These are phyloP conservation scores for Sporothrix mexicana DNA, from an alignment of 2,329 filamentous ascomycete genomes.

Conservation along the genomic window DNA sequence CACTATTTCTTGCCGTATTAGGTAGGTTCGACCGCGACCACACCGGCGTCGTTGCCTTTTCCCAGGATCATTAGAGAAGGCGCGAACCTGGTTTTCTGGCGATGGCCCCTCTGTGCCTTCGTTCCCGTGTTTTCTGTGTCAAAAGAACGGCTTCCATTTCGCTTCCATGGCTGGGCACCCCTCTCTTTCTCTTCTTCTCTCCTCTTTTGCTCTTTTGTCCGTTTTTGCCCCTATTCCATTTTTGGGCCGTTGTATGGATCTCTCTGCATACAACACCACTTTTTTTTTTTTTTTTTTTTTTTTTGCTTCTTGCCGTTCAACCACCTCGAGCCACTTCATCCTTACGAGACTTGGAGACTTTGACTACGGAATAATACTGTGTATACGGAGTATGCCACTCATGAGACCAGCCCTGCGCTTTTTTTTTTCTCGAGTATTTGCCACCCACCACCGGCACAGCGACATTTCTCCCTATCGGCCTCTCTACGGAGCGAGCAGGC, in stretches of 20 bases:
- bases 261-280: neutral
- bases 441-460: neutral
- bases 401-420: neutral
- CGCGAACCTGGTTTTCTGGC: constrained; percentile 15
- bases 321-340: constrained; percentile 11
- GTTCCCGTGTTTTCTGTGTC: constrained; percentile 16
- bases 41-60: neutral
- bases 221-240: neutral
- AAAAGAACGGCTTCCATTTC: constrained; percentile 15
- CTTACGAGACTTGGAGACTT: neutral
- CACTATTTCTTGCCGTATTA: constrained; percentile 5
- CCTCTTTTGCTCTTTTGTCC: neutral
- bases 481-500: constrained; percentile 6
- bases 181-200: neutral
- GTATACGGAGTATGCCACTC: too few relatives aligned
- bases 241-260: neutral
- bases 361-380: too few relatives aligned
- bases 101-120: neutral
- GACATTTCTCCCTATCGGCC: neutral
- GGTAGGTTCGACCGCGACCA: constrained; percentile 11
- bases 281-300: too few relatives aligned
- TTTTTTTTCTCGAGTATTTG: neutral
- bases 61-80: neutral
- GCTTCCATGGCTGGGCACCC: constrained; percentile 14
- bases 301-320: too few relatives aligned